Base-by-base conservation (phyloP, 106 monocot species). In the Hemerocallis citrina region DNA sequence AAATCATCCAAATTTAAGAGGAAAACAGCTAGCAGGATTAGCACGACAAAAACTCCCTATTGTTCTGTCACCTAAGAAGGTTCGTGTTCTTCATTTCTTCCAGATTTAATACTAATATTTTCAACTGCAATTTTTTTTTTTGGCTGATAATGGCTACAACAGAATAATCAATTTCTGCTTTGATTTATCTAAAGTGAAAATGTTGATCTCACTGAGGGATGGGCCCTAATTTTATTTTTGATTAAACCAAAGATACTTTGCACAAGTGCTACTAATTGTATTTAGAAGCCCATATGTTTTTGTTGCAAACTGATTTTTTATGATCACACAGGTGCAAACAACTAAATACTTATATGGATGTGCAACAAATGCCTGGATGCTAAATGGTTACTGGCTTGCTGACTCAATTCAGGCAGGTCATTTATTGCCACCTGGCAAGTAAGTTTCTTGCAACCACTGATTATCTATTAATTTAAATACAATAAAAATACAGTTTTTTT, bases 321-420 rank as follows among this genome's bases (percentile, higher is more conserved):
- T 38, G 27, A 38, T 30, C 49, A 28, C 15, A 49, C 67, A 92
- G 92, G 80, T 92, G 19, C 66, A 73, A 64, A 78, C 92, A 63
- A 76, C 71, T 15, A 82, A 87, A 24, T 92, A 78, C 65, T 58
- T 92, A 51, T 92, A 78, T 78, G 92, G 92, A 7, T 88, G 92
- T 88, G 92, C 92, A 48, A 71, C 72, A 49, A 69, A 80, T 74
- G 54, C 92, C 31, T 88, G 74, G 75, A 65, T 75, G 41, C 63
- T 92, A 25, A 70, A 79, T 70, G 51, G 66, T 46, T 41, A 67
- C 30, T 92, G 92, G 92, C 55, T 84, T 30, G 22, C 56, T 68
- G 83, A 88, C 61, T 83, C 83, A 50, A 23, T 84, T 73, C 55
- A 82, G 55, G 38, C 81, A 55, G 75, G 78, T 55, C 67, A 19